Evolutionary conservation across 2,329 filamentous ascomycete species (phyloP).

Genomic region (Juglanconis oblonga): DNA sequence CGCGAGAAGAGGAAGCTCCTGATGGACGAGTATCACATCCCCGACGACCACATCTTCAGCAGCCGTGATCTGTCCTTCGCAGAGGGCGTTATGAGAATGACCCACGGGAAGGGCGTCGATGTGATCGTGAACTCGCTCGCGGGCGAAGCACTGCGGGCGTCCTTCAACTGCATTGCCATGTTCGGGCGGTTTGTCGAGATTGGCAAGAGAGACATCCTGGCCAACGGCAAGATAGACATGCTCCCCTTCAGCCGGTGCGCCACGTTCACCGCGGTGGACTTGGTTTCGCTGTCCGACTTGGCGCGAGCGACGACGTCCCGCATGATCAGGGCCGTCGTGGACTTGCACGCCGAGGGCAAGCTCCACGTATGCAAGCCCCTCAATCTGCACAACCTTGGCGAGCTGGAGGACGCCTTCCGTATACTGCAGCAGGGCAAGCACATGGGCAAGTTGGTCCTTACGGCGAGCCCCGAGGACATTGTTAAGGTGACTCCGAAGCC

Average conservation of each 20-base stretch:
- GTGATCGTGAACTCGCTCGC: slow-evolving; percentile 30
- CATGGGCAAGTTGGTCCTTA: slow-evolving; percentile 35
- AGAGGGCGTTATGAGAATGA: slow-evolving; percentile 21
- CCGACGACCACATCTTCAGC: slow-evolving; percentile 28
- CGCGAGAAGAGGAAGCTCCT: slow-evolving; percentile 28
- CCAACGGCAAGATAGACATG: slow-evolving; percentile 35
- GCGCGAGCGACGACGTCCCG: slow-evolving; percentile 1
- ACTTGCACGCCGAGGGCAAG: slow-evolving; percentile 7
- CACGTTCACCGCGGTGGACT: slow-evolving; percentile 30
- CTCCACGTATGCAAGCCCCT: slow-evolving; percentile 11
- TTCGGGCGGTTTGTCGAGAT: slow-evolving; percentile 35
- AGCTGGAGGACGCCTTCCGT: slow-evolving; percentile 36
- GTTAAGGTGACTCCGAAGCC: slow-evolving; percentile 21
- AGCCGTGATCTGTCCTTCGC: slow-evolving; percentile 28
- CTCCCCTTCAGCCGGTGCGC: slow-evolving; percentile 6
- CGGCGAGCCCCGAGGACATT: slow-evolving; percentile 20
- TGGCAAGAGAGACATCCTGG: slow-evolving; percentile 30
- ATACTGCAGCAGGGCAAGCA: slow-evolving; percentile 27
- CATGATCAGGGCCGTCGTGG: slow-evolving; percentile 8
- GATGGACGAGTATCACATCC: slow-evolving; percentile 27
- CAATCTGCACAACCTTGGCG: slow-evolving; percentile 7
- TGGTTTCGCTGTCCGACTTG: slow-evolving; percentile 16
- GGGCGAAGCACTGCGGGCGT: slow-evolving; percentile 26
- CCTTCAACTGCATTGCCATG: slow-evolving; percentile 31
- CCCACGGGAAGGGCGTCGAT: slow-evolving; percentile 19